A percentile compares a stretch with the other conserved stretches of the same genome.
Conservation (phyloP, 108 stramenopile species). For the Parmales sp. region DNA sequence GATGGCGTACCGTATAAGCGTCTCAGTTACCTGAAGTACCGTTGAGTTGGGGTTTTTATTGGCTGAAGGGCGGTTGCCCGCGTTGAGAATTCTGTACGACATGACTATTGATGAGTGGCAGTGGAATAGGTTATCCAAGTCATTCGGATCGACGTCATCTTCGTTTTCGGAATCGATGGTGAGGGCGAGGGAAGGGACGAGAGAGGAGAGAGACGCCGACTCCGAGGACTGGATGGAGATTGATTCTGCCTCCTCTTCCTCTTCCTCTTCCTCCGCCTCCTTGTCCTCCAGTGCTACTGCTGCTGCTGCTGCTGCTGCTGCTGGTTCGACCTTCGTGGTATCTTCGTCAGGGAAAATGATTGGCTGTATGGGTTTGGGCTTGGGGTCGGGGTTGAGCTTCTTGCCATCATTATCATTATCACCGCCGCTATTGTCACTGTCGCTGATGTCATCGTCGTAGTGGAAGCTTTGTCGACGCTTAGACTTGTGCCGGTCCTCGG, state of each 20-base stretch:
- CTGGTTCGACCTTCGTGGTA: not conserved
- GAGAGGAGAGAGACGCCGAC: not conserved
- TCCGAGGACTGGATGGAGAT: not conserved
- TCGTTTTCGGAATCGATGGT: not conserved
- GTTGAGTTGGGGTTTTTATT: not conserved
- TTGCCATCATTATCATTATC: not conserved
- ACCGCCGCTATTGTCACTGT: not conserved
- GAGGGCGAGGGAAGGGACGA: not conserved
- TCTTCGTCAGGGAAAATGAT: conserved; percentile 5
- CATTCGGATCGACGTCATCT: not conserved
- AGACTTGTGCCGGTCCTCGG: not conserved
- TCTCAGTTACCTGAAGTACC: conserved; percentile 7
- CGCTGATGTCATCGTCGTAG: conserved; percentile 3
- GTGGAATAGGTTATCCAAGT: conserved; percentile 20
- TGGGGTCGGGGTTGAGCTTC: no score
- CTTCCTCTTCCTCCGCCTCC: not conserved
- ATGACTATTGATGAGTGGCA: conserved; percentile 5
- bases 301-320: no score
- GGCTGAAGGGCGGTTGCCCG: not conserved
- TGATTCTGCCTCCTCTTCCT: not conserved
- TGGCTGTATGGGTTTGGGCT: no score
- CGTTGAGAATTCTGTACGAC: conserved; percentile 17
- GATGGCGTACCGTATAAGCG: no score
- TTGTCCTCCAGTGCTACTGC: no score
- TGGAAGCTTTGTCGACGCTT: not conserved